These are phyloP conservation scores for Tuber magnatum DNA, from an alignment of 495 filamentous ascomycete species.

Conservation along the genomic window DNA sequence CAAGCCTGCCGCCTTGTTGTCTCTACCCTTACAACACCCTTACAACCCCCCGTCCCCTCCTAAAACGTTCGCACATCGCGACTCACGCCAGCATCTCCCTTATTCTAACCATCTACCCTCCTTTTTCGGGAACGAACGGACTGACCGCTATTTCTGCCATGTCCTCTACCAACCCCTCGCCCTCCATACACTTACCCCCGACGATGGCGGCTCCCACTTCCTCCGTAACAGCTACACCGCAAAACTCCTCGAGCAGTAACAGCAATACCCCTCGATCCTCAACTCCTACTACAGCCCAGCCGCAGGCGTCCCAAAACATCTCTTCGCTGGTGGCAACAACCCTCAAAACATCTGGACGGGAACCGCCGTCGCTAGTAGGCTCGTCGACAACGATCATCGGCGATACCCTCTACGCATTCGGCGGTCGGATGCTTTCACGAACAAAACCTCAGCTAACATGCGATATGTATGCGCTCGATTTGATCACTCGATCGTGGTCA, in stretches of 20 bases:
- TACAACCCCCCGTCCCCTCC: background rate
- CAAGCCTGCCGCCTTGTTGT: background rate
- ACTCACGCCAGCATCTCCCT: background rate
- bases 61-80: background rate
- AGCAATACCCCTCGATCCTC: conserved; percentile 29
- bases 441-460: conserved; percentile 71
- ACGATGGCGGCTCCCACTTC: conserved; percentile 13
- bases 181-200: conserved; percentile 12
- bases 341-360: conserved; percentile 70
- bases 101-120: background rate
- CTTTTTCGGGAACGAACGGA: background rate
- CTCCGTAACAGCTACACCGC: conserved; percentile 11
- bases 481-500: conserved; percentile 85
- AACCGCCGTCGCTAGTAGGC: conserved; percentile 84
- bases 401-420: conserved; percentile 93
- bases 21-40: background rate
- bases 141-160: conserved; percentile 2
- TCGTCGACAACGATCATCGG: conserved; percentile 91
- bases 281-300: conserved; percentile 28
- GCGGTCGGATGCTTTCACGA: conserved; percentile 76
- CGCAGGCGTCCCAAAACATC: conserved; percentile 39
- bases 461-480: conserved; percentile 85
- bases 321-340: conserved; percentile 39
- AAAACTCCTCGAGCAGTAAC: conserved; percentile 15
- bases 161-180: conserved; percentile 17